Evolutionary conservation across 108 stramenopile genomes (phyloP).

Genomic region (Pseudonitzschia pungens): DNA sequence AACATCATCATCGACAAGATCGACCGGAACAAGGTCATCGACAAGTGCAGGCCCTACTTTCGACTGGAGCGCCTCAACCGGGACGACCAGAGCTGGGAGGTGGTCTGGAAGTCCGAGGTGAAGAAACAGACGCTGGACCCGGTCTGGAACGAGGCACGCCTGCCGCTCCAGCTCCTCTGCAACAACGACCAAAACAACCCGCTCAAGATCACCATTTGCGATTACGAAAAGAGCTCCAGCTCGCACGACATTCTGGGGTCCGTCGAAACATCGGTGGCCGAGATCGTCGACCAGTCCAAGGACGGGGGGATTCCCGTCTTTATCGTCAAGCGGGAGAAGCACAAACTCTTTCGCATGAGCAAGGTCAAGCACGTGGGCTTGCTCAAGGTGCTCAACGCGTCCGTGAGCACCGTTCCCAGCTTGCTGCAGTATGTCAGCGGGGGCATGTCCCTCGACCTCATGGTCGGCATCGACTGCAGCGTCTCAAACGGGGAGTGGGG

Average conservation of each 20-base stretch:
- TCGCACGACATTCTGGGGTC: slow-evolving; percentile 47
- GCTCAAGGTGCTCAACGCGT: slow-evolving; percentile 45
- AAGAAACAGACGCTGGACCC: slow-evolving; percentile 47
- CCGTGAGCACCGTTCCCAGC: slow-evolving; percentile 46
- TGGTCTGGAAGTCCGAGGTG: slow-evolving; percentile 62
- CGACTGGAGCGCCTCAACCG: slow-evolving; percentile 44
- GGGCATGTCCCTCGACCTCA: slow-evolving; percentile 64
- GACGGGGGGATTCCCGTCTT: slow-evolving; percentile 42
- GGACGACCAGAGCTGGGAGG: slow-evolving; percentile 63
- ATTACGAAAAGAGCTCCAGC: slow-evolving; percentile 47
- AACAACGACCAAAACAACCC: slow-evolving; percentile 57
- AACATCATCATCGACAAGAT: slow-evolving; percentile 36
- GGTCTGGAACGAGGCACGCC: slow-evolving; percentile 47
- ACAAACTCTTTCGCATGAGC: slow-evolving; percentile 33
- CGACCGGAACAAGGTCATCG: slow-evolving; percentile 30
- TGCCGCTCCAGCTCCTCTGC: slow-evolving; percentile 56
- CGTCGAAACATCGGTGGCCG: slow-evolving; percentile 56
- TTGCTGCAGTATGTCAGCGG: slow-evolving; percentile 60
- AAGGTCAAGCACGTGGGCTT: slow-evolving; percentile 48
- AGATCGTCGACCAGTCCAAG: slow-evolving; percentile 43
- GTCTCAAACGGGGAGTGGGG: slow-evolving; percentile 55
- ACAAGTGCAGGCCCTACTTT: slow-evolving; percentile 48
- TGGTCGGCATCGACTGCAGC: slow-evolving; percentile 79
- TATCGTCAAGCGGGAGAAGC: slow-evolving; percentile 42
- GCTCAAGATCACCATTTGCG: slow-evolving; percentile 59